Evolutionary conservation across 306 rosid genomes (phyloP), one percentile per base, ranked within the genome.

Genomic region (Dalbergia cochinchinensis): DNA sequence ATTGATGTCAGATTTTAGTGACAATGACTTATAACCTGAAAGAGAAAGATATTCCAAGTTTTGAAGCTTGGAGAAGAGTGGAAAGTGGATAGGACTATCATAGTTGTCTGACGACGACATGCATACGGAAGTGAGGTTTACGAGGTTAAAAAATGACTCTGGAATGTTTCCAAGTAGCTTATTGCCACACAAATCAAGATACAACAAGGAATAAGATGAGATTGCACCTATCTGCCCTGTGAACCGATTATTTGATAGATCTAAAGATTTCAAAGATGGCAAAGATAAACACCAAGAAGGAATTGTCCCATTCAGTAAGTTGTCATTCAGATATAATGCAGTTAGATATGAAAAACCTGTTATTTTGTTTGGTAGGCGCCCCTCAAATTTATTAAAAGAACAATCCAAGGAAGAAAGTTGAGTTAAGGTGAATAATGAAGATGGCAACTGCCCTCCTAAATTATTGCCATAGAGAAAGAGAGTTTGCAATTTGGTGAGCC

Each of bases 211-310:
- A 31, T 33, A 20, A 0, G 22, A 54, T 45, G 22, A 41, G 66
- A 78, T n/a, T 58, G 33, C 22, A 10, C 59, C 45, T 48, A 48
- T 12, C 0, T 48, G 16, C 5, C 69, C 74, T 3, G 53, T 48
- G 65, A 83, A 59, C 0, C 47, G 42, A 48, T 83, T 86, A 0
- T 0, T 0, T 5, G 5, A 1, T 11, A 86, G 81, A 12, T 3
- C 1, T 22, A 83, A n/a, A 19, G 4, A 3, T 0, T 5, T 16
- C 39, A 86, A 73, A 41, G 11, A 15, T 3, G 72, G 59, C 0
- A 14, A 6, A 0, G 64, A 63, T 11, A 44, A 78, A 41, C 33
- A 11, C 87, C 76, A 74, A 31, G 48, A 9, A 2, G 84, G 87
- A 22, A 79, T 39, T 70, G 48, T 8, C 1, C 33, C 76, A 34